Evolutionary conservation across 441 rosid genomes (phyloP).

Genomic region (Codiaeum variegatum): DNA sequence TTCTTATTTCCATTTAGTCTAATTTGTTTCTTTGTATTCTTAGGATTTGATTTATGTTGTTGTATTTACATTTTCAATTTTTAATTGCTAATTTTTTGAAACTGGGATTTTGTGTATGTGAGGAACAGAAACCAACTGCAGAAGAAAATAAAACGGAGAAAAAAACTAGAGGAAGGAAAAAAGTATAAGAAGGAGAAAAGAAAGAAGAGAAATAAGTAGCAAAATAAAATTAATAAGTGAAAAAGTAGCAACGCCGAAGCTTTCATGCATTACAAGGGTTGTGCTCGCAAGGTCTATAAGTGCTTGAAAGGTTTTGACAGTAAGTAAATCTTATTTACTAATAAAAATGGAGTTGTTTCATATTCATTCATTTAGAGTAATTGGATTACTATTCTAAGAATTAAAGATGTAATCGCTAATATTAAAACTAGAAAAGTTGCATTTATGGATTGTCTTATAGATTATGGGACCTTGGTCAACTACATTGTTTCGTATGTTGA

Average conservation of each 20-base stretch:
- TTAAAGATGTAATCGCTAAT: conserved; percentile 65
- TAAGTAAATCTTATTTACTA: conserved; percentile 27
- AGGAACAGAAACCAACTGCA: conserved; percentile 51
- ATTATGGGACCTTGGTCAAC: no score
- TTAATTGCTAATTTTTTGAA: no score
- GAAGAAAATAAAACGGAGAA: conserved; percentile 29
- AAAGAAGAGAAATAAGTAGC: conserved; percentile 25
- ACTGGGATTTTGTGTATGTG: conserved; percentile 57
- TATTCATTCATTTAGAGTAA: neutral
- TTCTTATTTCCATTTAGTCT: no score
- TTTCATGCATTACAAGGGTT: conserved; percentile 87
- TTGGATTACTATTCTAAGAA: conserved; percentile 33
- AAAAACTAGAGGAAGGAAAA: conserved; percentile 32
- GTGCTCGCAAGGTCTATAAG: conserved; percentile 71
- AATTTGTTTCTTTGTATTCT: no score
- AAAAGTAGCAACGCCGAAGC: conserved; percentile 53
- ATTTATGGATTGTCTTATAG: no score
- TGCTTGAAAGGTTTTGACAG: conserved; percentile 71
- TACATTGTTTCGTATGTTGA: no score
- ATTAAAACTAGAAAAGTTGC: conserved; percentile 56
- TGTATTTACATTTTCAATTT: no score
- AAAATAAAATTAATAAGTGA: conserved; percentile 30
- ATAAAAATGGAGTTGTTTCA: neutral
- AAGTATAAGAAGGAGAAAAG: conserved; percentile 30
- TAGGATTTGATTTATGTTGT: no score